These are phyloP conservation scores for Claviceps arundinis DNA, from an alignment of 2,329 filamentous ascomycete species.

Conservation along the genomic window DNA sequence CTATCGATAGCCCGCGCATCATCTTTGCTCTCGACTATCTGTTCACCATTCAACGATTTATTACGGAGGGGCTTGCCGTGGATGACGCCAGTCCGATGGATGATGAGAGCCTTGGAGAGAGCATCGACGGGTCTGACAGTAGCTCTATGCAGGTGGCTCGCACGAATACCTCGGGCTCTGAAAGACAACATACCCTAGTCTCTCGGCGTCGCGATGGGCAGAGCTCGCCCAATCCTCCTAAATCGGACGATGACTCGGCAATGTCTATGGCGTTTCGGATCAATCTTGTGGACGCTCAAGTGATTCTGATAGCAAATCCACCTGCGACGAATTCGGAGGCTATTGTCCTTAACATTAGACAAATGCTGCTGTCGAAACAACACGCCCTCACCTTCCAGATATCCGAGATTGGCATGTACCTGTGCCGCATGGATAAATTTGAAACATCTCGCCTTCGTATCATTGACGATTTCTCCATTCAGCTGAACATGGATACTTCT, in stretches of 20 bases:
- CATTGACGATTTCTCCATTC: conserved; percentile 89
- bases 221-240: neutral
- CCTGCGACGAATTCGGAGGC: conserved; percentile 82
- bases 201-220: conserved; percentile 14
- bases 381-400: conserved; percentile 89
- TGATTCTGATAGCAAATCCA: conserved; percentile 93
- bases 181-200: conserved; percentile 13
- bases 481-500: conserved; percentile 70
- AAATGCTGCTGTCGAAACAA: conserved; percentile 84
- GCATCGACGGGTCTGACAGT: conserved; percentile 43
- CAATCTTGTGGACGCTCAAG: conserved; percentile 90
- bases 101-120: conserved; percentile 41
- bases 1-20: conserved; percentile 84
- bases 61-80: conserved; percentile 52
- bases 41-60: conserved; percentile 75
- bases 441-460: conserved; percentile 83
- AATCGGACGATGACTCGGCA: conserved; percentile 14
- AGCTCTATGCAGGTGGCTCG: conserved; percentile 41
- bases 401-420: conserved; percentile 91
- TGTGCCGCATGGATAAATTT: conserved; percentile 97
- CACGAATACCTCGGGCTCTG: conserved; percentile 22
- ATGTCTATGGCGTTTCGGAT: conserved; percentile 79
- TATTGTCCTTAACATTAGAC: conserved; percentile 87
- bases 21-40: conserved; percentile 95
- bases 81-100: conserved; percentile 44